phyloP scores from a whole-genome alignment of 1,284 basidiomycete species.

The Ustilago hordei region DNA sequence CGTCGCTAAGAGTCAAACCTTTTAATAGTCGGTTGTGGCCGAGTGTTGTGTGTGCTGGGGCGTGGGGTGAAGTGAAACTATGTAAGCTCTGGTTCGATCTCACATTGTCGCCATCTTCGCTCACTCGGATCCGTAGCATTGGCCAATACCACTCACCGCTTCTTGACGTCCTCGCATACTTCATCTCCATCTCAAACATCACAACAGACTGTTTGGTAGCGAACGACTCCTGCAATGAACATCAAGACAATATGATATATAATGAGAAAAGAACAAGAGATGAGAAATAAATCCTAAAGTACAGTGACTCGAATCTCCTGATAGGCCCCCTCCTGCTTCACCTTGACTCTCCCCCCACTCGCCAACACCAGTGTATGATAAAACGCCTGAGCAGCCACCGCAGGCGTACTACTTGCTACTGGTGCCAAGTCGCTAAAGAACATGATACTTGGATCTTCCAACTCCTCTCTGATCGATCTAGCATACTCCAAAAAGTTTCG shows the following conservation, averaged over 20 bases:
- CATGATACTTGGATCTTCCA: slow-evolving; percentile 38
- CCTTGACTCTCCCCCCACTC: slow-evolving; percentile 45
- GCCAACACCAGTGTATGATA: slow-evolving; percentile 65
- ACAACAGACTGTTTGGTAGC: too few species aligned
- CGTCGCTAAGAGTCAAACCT: too few species aligned
- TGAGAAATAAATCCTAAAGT: background rate
- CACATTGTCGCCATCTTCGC: too few species aligned
- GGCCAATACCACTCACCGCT: too few species aligned
- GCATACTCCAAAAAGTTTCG: slow-evolving; percentile 51
- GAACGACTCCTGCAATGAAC: too few species aligned
- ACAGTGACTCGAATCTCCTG: slow-evolving; percentile 56
- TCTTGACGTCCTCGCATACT: too few species aligned
- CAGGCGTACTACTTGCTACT: slow-evolving; percentile 41
- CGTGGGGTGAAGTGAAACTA: too few species aligned
- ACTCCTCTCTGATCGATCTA: slow-evolving; percentile 15
- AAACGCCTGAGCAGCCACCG: slow-evolving; percentile 66
- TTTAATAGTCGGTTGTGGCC: too few species aligned
- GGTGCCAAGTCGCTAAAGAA: slow-evolving; percentile 53
- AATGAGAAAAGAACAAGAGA: background rate
- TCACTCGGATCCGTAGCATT: too few species aligned
- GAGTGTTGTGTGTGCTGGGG: too few species aligned
- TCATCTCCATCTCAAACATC: too few species aligned
- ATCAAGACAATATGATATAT: background rate
- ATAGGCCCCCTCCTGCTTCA: slow-evolving; percentile 64
- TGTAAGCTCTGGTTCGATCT: too few species aligned